A percentile compares a stretch with the other conserved stretches of the same genome.
Evolutionary conservation across 805 yeast species (phyloP).

Genomic region (Suhomyces canberraensis): DNA sequence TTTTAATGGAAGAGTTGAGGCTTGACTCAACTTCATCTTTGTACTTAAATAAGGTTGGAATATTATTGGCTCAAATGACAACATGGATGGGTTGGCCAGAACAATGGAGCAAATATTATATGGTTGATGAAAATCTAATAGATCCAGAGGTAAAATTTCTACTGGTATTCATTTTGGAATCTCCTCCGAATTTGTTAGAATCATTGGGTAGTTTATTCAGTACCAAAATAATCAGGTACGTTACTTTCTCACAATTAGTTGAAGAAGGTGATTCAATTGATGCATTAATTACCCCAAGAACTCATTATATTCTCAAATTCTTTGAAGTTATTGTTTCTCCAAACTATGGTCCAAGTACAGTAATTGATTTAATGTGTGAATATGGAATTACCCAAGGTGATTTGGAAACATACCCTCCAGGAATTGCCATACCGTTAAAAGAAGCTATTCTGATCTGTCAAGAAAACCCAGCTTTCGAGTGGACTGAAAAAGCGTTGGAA

Average conservation of each 20-base stretch:
- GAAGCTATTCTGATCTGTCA: constrained; percentile 57
- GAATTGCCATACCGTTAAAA: constrained; percentile 63
- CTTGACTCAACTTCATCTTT: constrained; percentile 47
- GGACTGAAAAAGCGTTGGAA: constrained; percentile 46
- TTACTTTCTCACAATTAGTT: constrained; percentile 64
- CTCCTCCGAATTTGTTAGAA: constrained; percentile 59
- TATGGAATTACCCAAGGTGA: constrained; percentile 48
- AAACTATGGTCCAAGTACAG: constrained; percentile 47
- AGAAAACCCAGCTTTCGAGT: constrained; percentile 47
- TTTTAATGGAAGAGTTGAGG: constrained; percentile 71
- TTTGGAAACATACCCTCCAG: constrained; percentile 71
- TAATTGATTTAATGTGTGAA: constrained; percentile 61
- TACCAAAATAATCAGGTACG: constrained; percentile 46
- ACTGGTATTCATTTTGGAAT: constrained; percentile 44
- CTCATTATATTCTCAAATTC: constrained; percentile 53
- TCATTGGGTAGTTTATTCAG: constrained; percentile 52
- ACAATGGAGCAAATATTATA: constrained; percentile 59
- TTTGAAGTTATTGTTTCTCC: constrained; percentile 63
- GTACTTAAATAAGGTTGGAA: constrained; percentile 42
- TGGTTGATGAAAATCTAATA: constrained; percentile 24
- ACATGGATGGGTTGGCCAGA: constrained; percentile 74
- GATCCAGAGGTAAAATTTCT: constrained; percentile 42
- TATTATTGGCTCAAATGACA: constrained; percentile 58
- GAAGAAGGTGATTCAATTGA: constrained; percentile 63
- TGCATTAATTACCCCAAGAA: constrained; percentile 61